These are phyloP conservation scores for Plasmodium inui DNA, from an alignment of 169 alveolate species.

Conservation along the genomic window DNA sequence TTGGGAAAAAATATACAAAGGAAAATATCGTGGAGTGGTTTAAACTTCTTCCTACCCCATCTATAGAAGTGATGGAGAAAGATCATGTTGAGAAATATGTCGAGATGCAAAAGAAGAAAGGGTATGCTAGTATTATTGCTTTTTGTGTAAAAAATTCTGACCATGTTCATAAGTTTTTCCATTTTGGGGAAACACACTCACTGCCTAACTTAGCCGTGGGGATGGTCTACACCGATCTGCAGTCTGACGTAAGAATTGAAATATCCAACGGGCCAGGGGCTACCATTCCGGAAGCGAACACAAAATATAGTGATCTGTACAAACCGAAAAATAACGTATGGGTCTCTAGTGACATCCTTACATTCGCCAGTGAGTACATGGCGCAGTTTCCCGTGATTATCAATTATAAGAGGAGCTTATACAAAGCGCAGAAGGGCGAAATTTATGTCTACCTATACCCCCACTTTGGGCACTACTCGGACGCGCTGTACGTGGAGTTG, in stretches of 20 bases:
- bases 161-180: constrained; percentile 48
- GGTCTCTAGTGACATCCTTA: constrained; percentile 32
- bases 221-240: constrained; percentile 18
- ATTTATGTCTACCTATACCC: constrained; percentile 33
- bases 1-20: constrained; percentile 57
- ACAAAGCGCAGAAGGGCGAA: constrained; percentile 11
- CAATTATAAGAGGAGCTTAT: constrained; percentile 27
- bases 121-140: constrained; percentile 73
- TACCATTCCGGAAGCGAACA: constrained; percentile 11
- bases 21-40: constrained; percentile 66
- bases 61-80: constrained; percentile 50
- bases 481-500: constrained; percentile 31
- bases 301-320: constrained; percentile 42
- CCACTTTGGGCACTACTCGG: constrained; percentile 35
- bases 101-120: constrained; percentile 56
- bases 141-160: constrained; percentile 44
- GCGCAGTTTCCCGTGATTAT: constrained; percentile 50
- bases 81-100: constrained; percentile 55
- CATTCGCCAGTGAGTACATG: constrained; percentile 49
- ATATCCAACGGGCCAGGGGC: constrained; percentile 72
- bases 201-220: constrained; percentile 64
- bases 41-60: constrained; percentile 35
- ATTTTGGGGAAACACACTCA: constrained; percentile 70
- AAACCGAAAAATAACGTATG: constrained; percentile 30
- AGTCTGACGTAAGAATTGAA: constrained; percentile 39